phyloP scores from a whole-genome alignment of 2,329 filamentous ascomycete species.

The Proliferodiscus dingleyae region DNA sequence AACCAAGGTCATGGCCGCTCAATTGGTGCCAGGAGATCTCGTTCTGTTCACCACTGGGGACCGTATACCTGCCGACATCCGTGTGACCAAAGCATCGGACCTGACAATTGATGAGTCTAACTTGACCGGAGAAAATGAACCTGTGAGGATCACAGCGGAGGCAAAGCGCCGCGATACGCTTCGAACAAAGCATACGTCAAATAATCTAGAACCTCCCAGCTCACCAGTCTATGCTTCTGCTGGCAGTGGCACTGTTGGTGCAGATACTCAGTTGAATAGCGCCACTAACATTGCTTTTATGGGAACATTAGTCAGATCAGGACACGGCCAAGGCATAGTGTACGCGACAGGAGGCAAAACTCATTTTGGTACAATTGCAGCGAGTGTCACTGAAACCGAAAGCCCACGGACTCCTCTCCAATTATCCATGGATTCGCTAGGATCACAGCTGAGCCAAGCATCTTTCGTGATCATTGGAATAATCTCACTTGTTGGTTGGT shows the following conservation, averaged over 20 bases:
- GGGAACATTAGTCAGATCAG: constrained; percentile 92
- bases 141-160: constrained; percentile 72
- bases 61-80: constrained; percentile 91
- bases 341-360: constrained; percentile 91
- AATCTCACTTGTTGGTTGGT: constrained; percentile 84
- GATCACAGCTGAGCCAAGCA: constrained; percentile 92
- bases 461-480: constrained; percentile 92
- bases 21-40: constrained; percentile 87
- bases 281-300: constrained; percentile 95
- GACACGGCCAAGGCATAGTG: constrained; percentile 93
- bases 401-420: constrained; percentile 92
- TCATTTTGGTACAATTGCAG: constrained; percentile 93
- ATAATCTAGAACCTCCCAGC: constrained; percentile 35
- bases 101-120: constrained; percentile 96
- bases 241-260: constrained; percentile 53
- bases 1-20: constrained; percentile 77
- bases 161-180: constrained; percentile 40
- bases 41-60: constrained; percentile 94
- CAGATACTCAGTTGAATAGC: constrained; percentile 65
- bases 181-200: constrained; percentile 28
- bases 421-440: constrained; percentile 94
- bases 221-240: constrained; percentile 56
- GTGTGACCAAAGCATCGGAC: constrained; percentile 85
- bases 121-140: constrained; percentile 92
- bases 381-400: constrained; percentile 90